Evolutionary conservation across 495 filamentous ascomycete species (phyloP).

Genomic region (Glutinoglossum americanum): DNA sequence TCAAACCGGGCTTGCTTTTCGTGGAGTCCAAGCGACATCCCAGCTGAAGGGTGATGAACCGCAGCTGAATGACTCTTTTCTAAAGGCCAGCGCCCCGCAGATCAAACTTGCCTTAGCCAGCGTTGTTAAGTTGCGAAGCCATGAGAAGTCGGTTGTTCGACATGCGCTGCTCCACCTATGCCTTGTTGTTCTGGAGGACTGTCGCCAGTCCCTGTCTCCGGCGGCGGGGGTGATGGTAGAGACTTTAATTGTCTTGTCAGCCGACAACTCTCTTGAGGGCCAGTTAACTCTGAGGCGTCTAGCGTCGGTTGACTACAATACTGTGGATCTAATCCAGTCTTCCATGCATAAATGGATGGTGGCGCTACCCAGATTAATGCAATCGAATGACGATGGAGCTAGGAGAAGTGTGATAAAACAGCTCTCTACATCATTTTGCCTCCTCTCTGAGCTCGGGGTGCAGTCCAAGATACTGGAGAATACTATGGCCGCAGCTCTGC

Average conservation of each 20-base stretch:
- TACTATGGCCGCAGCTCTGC: slow-evolving; percentile 37
- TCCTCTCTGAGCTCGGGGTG: slow-evolving; percentile 41
- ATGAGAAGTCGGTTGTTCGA: slow-evolving; percentile 51
- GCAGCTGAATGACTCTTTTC: slow-evolving; percentile 39
- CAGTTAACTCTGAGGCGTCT: slow-evolving; percentile 31
- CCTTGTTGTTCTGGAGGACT: slow-evolving; percentile 50
- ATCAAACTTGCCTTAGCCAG: slow-evolving; percentile 69
- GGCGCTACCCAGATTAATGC: slow-evolving; percentile 62
- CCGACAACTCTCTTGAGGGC: slow-evolving; percentile 22
- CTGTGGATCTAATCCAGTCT: slow-evolving; percentile 46
- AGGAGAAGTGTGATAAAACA: slow-evolving; percentile 52
- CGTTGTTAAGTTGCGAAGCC: slow-evolving; percentile 53
- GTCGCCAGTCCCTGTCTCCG: slow-evolving; percentile 47
- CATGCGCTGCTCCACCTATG: slow-evolving; percentile 46
- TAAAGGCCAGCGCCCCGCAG: slow-evolving; percentile 60
- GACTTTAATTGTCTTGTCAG: slow-evolving; percentile 53
- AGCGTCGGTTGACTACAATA: slow-evolving; percentile 34
- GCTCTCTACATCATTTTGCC: slow-evolving; percentile 47
- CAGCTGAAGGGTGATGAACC: slow-evolving; percentile 6
- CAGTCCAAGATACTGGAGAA: slow-evolving; percentile 49
- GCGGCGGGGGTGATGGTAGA: slow-evolving; percentile 55
- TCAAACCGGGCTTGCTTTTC: background rate
- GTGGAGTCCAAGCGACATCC: slow-evolving; percentile 15
- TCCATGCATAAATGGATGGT: slow-evolving; percentile 64
- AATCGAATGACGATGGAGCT: slow-evolving; percentile 55